Percentiles rank a stretch among this genome's conserved stretches.
These are phyloP conservation scores for Cladosporium oxysporum DNA, from an alignment of 2,329 filamentous ascomycete genomes.

Conservation along the genomic window DNA sequence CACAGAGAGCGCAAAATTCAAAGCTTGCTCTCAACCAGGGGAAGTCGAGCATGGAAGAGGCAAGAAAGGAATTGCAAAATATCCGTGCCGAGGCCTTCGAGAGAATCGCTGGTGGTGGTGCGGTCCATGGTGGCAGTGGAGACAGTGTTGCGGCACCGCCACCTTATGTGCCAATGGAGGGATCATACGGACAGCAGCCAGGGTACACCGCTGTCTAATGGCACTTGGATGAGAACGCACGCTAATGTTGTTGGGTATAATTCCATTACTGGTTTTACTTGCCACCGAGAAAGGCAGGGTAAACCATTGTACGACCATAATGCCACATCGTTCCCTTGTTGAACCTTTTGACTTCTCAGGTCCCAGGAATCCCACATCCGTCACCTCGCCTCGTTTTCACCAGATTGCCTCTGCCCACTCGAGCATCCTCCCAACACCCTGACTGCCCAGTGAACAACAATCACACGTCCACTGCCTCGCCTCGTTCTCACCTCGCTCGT, in stretches of 20 bases:
- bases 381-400: background rate
- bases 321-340: too few relatives aligned
- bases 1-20: constrained; percentile 22
- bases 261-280: background rate
- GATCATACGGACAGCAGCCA: background rate
- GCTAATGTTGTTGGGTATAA: background rate
- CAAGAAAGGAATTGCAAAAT: constrained; percentile 32
- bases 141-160: background rate
- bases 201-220: background rate
- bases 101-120: constrained; percentile 23
- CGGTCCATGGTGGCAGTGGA: background rate
- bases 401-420: background rate
- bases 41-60: constrained; percentile 25
- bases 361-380: background rate
- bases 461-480: too few relatives aligned
- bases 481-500: background rate
- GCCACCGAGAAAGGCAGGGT: background rate
- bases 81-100: constrained; percentile 36
- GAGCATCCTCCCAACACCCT: background rate
- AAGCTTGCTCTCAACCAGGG: constrained; percentile 26
- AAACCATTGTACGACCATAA: too few relatives aligned
- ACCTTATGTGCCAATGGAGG: background rate
- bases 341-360: background rate
- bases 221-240: too few relatives aligned
- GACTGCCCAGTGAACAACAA: too few relatives aligned